phyloP scores from a whole-genome alignment of 2,329 filamentous ascomycete genomes.

The Exserohilum rostratum region DNA sequence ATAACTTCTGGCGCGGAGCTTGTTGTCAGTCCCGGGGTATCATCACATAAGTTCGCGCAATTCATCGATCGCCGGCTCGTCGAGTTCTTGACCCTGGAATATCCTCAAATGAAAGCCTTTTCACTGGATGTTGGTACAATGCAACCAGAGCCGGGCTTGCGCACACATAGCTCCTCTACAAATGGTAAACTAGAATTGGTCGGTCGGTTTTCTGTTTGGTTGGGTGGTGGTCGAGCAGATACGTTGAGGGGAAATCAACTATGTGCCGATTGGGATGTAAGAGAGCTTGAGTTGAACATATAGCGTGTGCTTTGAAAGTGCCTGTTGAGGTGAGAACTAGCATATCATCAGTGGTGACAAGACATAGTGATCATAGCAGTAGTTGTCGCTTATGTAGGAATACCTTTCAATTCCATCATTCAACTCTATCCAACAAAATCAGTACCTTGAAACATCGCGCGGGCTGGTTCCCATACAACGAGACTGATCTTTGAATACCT shows the following conservation, averaged over 20 bases:
- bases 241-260: neutral
- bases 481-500: no score
- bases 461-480: no score
- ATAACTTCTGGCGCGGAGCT: neutral
- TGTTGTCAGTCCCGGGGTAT: neutral
- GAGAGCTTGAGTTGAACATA: neutral
- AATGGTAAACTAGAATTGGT: neutral
- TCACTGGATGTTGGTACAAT: neutral
- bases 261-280: neutral
- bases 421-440: no score
- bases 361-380: no score
- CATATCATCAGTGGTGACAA: no score
- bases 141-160: neutral
- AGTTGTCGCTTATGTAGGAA: no score
- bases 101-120: neutral
- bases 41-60: neutral
- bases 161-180: neutral
- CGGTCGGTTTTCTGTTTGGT: neutral
- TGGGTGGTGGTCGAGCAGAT: conserved; percentile 1
- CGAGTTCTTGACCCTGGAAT: neutral
- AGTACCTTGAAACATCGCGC: no score
- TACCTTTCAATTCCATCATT: no score
- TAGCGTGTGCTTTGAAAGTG: neutral
- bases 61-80: neutral
- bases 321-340: no score